A percentile compares a stretch with the other conserved stretches of the same genome.
These are phyloP conservation scores for Endocalyx cinctus DNA, from an alignment of 2,329 filamentous ascomycete species.

Conservation along the genomic window DNA sequence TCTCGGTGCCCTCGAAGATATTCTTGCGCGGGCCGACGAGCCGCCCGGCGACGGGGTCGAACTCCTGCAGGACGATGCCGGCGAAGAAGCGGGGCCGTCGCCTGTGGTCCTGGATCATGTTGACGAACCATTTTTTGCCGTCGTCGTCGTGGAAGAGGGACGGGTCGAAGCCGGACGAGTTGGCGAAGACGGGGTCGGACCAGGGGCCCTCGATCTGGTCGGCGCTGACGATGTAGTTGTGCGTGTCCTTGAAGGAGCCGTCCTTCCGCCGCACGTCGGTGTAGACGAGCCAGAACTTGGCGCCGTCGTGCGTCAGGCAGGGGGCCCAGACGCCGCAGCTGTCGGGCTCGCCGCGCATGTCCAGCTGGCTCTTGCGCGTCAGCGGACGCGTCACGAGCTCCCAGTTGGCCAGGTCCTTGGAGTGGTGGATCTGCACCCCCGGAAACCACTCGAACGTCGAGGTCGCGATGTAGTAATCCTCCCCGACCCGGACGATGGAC, in stretches of 20 bases:
- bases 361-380: constrained; percentile 45
- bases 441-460: constrained; percentile 54
- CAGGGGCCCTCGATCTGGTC: constrained; percentile 52
- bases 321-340: constrained; percentile 62
- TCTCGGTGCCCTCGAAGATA: constrained; percentile 49
- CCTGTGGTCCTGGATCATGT: constrained; percentile 54
- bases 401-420: constrained; percentile 50
- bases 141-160: constrained; percentile 55
- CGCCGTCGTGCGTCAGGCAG: constrained; percentile 57
- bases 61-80: constrained; percentile 57
- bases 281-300: constrained; percentile 59
- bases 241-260: constrained; percentile 59
- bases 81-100: constrained; percentile 44
- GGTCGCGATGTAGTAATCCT: constrained; percentile 52
- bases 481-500: constrained; percentile 46
- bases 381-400: constrained; percentile 42
- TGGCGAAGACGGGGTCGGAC: constrained; percentile 56
- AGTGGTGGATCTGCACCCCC: constrained; percentile 52
- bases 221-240: constrained; percentile 58
- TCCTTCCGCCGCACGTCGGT: constrained; percentile 65
- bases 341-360: constrained; percentile 56
- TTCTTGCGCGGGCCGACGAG: constrained; percentile 53
- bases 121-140: constrained; percentile 52
- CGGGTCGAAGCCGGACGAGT: constrained; percentile 60
- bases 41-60: constrained; percentile 41